These are phyloP conservation scores for Plenodomus tracheiphilus DNA, from an alignment of 2,329 filamentous ascomycete species.

Conservation along the genomic window DNA sequence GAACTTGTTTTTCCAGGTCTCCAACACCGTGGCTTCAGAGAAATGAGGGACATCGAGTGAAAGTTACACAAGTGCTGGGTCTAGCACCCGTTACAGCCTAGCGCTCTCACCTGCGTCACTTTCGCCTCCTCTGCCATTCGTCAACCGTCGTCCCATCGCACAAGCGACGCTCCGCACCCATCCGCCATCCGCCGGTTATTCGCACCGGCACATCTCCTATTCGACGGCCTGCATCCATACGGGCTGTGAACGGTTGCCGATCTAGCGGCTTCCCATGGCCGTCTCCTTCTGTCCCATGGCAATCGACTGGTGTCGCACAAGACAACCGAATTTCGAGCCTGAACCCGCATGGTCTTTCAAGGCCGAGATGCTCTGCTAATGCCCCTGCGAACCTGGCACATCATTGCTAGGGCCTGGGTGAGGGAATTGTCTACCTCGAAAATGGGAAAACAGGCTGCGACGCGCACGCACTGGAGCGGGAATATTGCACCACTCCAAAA, in stretches of 20 bases:
- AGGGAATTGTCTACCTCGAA: too few species aligned
- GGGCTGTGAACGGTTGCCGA: neutral
- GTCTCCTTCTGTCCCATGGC: conserved; percentile 7
- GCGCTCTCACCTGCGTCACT: neutral
- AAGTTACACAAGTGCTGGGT: conserved; percentile 5
- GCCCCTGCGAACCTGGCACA: too few species aligned
- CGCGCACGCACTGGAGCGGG: too few species aligned
- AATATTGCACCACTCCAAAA: too few species aligned
- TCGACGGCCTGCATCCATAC: neutral
- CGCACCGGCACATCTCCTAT: neutral
- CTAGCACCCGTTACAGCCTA: neutral
- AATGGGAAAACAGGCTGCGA: too few species aligned
- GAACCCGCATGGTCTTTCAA: neutral
- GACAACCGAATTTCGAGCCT: conserved; percentile 3
- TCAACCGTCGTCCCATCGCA: neutral
- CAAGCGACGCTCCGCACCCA: conserved; percentile 4
- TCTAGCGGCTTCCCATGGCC: conserved; percentile 1
- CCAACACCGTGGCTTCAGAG: neutral
- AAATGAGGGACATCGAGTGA: neutral
- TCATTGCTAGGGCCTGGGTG: neutral
- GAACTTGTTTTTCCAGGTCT: neutral
- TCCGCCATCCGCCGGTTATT: neutral
- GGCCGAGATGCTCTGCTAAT: neutral
- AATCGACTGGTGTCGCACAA: conserved; percentile 5
- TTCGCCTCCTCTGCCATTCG: neutral